phyloP scores from a whole-genome alignment of 2,329 filamentous ascomycete genomes.

The Paraphoma chrysanthemicola region DNA sequence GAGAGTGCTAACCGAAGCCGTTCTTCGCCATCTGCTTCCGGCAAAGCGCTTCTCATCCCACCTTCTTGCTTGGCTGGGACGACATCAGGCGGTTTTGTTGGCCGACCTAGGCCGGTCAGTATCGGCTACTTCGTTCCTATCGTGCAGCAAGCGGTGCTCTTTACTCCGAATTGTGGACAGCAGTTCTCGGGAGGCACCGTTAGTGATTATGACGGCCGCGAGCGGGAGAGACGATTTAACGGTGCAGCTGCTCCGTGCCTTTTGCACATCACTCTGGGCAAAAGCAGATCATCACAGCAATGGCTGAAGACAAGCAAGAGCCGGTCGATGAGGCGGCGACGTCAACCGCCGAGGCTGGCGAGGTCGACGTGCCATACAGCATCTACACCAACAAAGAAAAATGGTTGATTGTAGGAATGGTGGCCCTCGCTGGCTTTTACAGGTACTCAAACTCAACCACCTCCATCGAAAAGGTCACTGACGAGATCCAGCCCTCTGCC shows the following conservation, averaged over 20 bases:
- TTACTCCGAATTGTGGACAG: constrained; percentile 24
- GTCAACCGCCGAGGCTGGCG: constrained; percentile 17
- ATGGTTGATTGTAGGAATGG: constrained; percentile 40
- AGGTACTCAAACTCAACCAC: constrained; percentile 17
- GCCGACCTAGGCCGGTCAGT: constrained; percentile 23
- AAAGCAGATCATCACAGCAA: constrained; percentile 7
- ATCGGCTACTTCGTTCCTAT: constrained; percentile 4
- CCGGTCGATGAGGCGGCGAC: constrained; percentile 15
- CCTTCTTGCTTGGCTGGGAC: background rate
- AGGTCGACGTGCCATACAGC: constrained; percentile 32
- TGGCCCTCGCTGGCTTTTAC: constrained; percentile 39
- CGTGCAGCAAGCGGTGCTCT: constrained; percentile 20
- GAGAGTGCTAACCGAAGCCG: background rate
- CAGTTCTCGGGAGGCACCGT: background rate
- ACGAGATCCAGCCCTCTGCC: constrained; percentile 43
- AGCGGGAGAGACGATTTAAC: constrained; percentile 1
- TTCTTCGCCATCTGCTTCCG: background rate
- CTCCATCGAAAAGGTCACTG: background rate
- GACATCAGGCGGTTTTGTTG: constrained; percentile 3
- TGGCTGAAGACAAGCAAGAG: constrained; percentile 21
- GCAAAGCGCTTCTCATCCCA: background rate
- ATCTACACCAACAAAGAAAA: constrained; percentile 38
- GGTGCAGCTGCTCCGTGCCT: constrained; percentile 3
- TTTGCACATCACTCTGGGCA: constrained; percentile 1
- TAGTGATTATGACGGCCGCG: constrained; percentile 4